Base-by-base conservation (phyloP, 1,284 basidiomycete species). In the Ustilago loliicola region DNA sequence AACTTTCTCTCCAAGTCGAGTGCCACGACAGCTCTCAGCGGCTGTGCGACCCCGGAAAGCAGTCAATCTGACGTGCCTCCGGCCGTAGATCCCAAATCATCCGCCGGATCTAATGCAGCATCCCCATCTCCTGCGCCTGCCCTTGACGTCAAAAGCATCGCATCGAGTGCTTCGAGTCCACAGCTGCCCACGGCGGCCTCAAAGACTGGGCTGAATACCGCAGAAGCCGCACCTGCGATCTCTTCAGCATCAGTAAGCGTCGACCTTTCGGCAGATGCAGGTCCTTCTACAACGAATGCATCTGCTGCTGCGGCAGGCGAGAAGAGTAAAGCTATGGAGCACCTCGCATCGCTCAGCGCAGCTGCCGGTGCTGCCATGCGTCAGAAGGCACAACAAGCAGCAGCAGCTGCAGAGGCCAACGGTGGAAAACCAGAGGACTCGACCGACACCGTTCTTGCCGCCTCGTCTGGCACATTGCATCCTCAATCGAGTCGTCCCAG, bases 251-350 rank as follows among this genome's bases (percentile, higher is more conserved):
- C 42, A 38, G 36, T 15, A 21, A 21, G 42, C 42, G n/a, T 45
- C n/a, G 42, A 45, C 21, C n/a, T 56, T 25, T 47, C 51, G 27
- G 25, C 21, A 27, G 15, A 34, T 21, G 27, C 23, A 38, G 15
- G 56, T n/a, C 32, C 60, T n/a, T 55, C 62, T 17, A 54, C 51
- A 9, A 30, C 25, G 25, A n/a, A 51, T 25, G 2, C 45, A n/a
- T 27, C 38, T 30, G 27, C 45, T 15, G 27, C 50, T 23, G 8
- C 65, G n/a, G n/a, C n/a, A 8, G 53, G 57, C 45, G 70, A 77
- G 21, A 74, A 74, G 62, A 79, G 77, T 62, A 79, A 79, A 56
- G 77, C 77, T 9, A 68, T 79, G 65, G 70, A 80, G 48, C 78
- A 77, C 34, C 66, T 80, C 13, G 69, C 78, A 21, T 81, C 80